These are phyloP conservation scores for Bisporella sp. DNA, from an alignment of 2,329 filamentous ascomycete genomes.

Conservation along the genomic window DNA sequence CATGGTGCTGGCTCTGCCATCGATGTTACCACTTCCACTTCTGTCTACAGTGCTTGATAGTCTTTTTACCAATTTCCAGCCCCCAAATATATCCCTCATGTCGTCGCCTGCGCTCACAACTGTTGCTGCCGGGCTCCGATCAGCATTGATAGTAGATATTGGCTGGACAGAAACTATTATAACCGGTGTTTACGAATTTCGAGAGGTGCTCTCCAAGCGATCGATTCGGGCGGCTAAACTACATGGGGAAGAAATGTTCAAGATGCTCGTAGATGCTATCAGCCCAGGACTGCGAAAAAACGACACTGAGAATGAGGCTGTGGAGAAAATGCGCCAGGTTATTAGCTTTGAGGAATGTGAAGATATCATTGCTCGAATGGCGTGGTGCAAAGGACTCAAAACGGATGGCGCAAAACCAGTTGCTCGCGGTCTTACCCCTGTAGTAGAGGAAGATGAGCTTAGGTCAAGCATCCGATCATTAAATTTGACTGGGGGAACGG, in stretches of 20 bases:
- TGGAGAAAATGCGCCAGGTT: conserved; percentile 16
- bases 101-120: conserved; percentile 68
- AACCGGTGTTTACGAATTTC: conserved; percentile 84
- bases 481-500: conserved; percentile 12
- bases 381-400: conserved; percentile 58
- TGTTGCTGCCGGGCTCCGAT: conserved; percentile 74
- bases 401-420: conserved; percentile 7
- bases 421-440: conserved; percentile 38
- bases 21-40: conserved; percentile 69
- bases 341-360: conserved; percentile 75
- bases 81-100: conserved; percentile 73
- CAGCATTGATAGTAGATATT: conserved; percentile 81
- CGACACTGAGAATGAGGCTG: conserved; percentile 2
- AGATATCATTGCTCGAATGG: conserved; percentile 66
- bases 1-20: conserved; percentile 69
- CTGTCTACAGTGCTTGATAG: conserved; percentile 70
- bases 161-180: conserved; percentile 88
- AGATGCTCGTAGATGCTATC: conserved; percentile 46
- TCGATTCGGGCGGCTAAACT: conserved; percentile 69
- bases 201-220: conserved; percentile 65
- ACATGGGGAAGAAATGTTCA: conserved; percentile 63
- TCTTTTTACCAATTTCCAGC: conserved; percentile 73
- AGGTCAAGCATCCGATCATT: conserved; percentile 19
- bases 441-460: conserved; percentile 51
- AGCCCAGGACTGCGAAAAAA: conserved; percentile 18